These are phyloP conservation scores for Pichia phayaonensis DNA, from an alignment of 805 yeast species.

Conservation along the genomic window DNA sequence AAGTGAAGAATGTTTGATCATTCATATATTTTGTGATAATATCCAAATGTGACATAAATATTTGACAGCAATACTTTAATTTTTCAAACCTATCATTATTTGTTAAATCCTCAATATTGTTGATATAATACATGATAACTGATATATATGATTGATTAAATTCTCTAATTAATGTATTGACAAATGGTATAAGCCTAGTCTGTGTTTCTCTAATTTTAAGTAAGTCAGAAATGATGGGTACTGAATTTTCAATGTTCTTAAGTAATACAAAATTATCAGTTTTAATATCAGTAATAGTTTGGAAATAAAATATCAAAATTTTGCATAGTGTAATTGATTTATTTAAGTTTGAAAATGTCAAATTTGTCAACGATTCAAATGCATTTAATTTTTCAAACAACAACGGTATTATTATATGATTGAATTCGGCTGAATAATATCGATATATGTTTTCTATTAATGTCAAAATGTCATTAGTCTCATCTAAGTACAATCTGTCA, in stretches of 20 bases:
- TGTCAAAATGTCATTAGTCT: background rate
- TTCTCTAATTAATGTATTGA: constrained; percentile 1
- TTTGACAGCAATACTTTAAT: constrained; percentile 19
- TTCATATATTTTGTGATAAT: constrained; percentile 8
- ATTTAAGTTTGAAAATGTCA: background rate
- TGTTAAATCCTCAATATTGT: background rate
- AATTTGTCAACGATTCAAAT: constrained; percentile 16
- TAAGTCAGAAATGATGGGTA: background rate
- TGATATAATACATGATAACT: constrained; percentile 10
- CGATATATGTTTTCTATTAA: constrained; percentile 9
- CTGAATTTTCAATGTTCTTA: background rate
- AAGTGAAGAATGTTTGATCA: constrained; percentile 5
- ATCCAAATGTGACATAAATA: constrained; percentile 17
- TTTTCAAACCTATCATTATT: background rate
- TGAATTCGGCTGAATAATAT: constrained; percentile 9
- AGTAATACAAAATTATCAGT: background rate
- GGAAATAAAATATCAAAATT: constrained; percentile 3
- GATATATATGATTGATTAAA: constrained; percentile 10
- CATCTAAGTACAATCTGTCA: constrained; percentile 8
- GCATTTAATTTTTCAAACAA: constrained; percentile 24
- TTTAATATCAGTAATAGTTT: background rate
- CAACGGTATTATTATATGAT: constrained; percentile 21
- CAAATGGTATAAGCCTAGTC: background rate
- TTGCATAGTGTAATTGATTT: background rate
- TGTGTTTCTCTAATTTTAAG: background rate